These are phyloP conservation scores for Saprolegnia parasitica DNA, from an alignment of 352 stramenopile species.

Conservation along the genomic window DNA sequence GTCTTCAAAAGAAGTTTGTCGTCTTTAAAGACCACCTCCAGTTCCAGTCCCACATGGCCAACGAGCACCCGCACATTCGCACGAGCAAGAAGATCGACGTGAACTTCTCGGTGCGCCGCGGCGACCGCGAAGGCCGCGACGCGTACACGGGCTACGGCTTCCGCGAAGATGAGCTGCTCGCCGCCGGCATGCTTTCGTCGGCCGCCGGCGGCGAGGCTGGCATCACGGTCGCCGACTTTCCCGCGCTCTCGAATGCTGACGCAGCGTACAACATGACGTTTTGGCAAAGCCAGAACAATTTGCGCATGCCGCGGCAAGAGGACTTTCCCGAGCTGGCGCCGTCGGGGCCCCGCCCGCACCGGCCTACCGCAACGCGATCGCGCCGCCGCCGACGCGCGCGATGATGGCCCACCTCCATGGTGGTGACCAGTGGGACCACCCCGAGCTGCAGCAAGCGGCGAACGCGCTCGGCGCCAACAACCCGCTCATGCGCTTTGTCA, in stretches of 20 bases:
- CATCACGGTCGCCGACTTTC: slow-evolving; percentile 85
- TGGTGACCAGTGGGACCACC: slow-evolving; percentile 64
- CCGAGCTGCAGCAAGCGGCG: slow-evolving; percentile 53
- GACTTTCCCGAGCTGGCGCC: slow-evolving; percentile 63
- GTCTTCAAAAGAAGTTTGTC: slow-evolving; percentile 84
- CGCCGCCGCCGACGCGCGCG: slow-evolving; percentile 57
- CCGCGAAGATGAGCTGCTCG: slow-evolving; percentile 49
- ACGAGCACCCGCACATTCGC: slow-evolving; percentile 81
- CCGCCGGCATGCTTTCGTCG: slow-evolving; percentile 29
- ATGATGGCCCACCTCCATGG: slow-evolving; percentile 70
- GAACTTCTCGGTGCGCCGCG: slow-evolving; percentile 72
- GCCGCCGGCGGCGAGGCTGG: slow-evolving; percentile 30
- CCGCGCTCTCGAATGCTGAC: slow-evolving; percentile 49
- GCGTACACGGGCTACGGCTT: slow-evolving; percentile 36
- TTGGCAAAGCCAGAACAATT: slow-evolving; percentile 56
- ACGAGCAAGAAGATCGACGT: slow-evolving; percentile 83
- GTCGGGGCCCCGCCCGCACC: slow-evolving; percentile 29
- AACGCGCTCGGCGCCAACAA: slow-evolving; percentile 76
- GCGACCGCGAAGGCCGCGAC: slow-evolving; percentile 38
- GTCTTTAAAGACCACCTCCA: slow-evolving; percentile 87
- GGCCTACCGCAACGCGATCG: slow-evolving; percentile 63
- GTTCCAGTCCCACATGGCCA: slow-evolving; percentile 72
- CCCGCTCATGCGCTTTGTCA: slow-evolving; percentile 71
- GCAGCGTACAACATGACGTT: slow-evolving; percentile 41
- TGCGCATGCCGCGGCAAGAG: slow-evolving; percentile 44